These are phyloP conservation scores for Barnettozyma sp. DNA, from an alignment of 805 yeast species.

Conservation along the genomic window DNA sequence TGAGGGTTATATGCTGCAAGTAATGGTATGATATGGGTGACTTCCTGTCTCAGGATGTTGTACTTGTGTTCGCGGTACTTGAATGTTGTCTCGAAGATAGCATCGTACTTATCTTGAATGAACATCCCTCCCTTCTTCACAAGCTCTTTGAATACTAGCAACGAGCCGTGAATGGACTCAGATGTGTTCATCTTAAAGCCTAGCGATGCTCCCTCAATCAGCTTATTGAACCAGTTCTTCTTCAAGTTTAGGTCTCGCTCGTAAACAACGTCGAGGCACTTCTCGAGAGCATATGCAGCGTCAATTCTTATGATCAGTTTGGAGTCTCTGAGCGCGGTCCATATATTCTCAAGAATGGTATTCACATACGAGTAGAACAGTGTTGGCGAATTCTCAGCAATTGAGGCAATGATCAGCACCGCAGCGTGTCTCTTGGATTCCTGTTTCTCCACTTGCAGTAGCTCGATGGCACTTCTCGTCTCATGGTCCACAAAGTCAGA, in stretches of 20 bases:
- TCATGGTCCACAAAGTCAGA: slow-evolving; percentile 92
- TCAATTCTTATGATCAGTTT: slow-evolving; percentile 71
- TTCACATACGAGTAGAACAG: slow-evolving; percentile 70
- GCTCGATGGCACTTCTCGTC: slow-evolving; percentile 81
- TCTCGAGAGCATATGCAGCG: slow-evolving; percentile 73
- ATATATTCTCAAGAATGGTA: slow-evolving; percentile 71
- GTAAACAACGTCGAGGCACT: slow-evolving; percentile 71
- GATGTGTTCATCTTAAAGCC: slow-evolving; percentile 47
- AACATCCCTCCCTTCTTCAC: slow-evolving; percentile 66
- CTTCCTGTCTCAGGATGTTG: slow-evolving; percentile 69
- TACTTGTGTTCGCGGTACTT: slow-evolving; percentile 73
- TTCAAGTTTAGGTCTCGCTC: slow-evolving; percentile 68
- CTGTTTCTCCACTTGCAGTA: slow-evolving; percentile 84
- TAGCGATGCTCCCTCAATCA: slow-evolving; percentile 60
- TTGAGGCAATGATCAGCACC: slow-evolving; percentile 68
- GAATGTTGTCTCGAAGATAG: slow-evolving; percentile 68
- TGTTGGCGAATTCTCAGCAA: slow-evolving; percentile 85
- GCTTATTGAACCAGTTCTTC: slow-evolving; percentile 65
- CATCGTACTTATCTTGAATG: slow-evolving; percentile 63
- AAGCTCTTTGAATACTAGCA: slow-evolving; percentile 75
- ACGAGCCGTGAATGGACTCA: slow-evolving; percentile 82
- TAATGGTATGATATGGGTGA: slow-evolving; percentile 76
- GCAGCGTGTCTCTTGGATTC: slow-evolving; percentile 90
- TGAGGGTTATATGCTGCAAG: slow-evolving; percentile 73
- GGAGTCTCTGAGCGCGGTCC: slow-evolving; percentile 82